phyloP scores from a whole-genome alignment of 1,284 basidiomycete species.

The Ustilago lituana region DNA sequence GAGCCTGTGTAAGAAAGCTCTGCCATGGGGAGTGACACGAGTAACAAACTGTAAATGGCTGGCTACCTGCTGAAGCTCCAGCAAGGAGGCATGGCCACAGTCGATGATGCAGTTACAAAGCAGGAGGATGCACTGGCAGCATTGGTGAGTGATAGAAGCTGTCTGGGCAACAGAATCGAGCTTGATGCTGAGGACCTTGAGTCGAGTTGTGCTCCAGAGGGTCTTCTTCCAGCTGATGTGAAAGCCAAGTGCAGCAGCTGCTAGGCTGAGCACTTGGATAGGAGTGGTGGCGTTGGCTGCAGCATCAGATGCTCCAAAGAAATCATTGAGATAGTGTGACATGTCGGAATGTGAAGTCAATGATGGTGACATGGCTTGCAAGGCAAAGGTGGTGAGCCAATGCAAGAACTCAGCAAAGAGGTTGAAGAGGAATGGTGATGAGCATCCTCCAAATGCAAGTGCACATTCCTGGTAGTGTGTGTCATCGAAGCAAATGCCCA shows the following conservation, averaged over 20 bases:
- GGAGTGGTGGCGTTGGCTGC: background rate
- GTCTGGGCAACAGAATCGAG: background rate
- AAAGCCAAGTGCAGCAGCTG: background rate
- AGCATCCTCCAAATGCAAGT: background rate
- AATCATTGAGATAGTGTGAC: background rate
- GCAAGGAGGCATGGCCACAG: too few species aligned
- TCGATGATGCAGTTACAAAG: too few species aligned
- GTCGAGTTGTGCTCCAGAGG: background rate
- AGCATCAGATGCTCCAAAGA: background rate
- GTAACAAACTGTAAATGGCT: background rate
- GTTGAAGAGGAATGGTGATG: background rate
- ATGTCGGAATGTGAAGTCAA: background rate
- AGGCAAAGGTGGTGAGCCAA: background rate
- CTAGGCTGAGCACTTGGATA: background rate
- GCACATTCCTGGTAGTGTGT: background rate
- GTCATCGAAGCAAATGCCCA: background rate
- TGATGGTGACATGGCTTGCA: background rate
- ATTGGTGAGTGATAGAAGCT: background rate
- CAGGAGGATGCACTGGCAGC: too few species aligned
- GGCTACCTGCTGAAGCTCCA: too few species aligned
- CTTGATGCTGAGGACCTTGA: background rate
- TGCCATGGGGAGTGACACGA: background rate
- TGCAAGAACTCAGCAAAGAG: background rate
- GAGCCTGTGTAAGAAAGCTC: background rate
- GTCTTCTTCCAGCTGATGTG: background rate